Evolutionary conservation across 371 early-diverging fungal species (phyloP), one percentile per base, ranked within the genome.

Genomic region (Apophysomyces variabilis): DNA sequence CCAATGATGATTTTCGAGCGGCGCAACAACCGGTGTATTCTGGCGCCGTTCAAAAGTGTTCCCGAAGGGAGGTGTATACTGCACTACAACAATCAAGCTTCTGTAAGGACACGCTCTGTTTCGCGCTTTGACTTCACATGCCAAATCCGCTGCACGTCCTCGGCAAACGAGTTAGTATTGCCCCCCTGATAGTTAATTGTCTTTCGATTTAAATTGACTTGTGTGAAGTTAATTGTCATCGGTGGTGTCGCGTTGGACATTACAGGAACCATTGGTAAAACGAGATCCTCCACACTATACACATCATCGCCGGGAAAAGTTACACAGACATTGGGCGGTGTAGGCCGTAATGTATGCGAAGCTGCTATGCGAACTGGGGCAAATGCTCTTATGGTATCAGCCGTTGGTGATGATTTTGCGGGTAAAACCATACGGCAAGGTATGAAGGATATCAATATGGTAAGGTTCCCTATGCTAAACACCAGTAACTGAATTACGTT

Each of bases 301-400:
- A 93, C 95, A 1, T 94, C 95, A 13, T 83, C 86, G n/a, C 87
- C 92, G 0, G 97, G 97, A 1, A 68, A 64, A 0, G 86, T 92
- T 2, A 70, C 66, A 8, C 84, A 89, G 36, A 78, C 87, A 1
- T 67, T 93, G 5, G 98, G 98, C 21, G 97, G 98, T 1, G 98
- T 97, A 0, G 97, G 93, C 0, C 85, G 94, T 36, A 97, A 97
- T 71, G 83, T 96, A 4, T 94, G 94, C 3, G 93, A 96, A 56
- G 91, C 93, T 0, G 89, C 92, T 38, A 78, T 77, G 60, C 79
- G 88, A 39, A 82, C 89, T 3, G 90, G 94, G 13, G 85, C 85
- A 0, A 65, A 79, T 12, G 78, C 90, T 5, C 59, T 80, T 4
- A 83, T 95, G 36, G 67, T 92, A 0, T 87, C 93, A 0, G 85